These are phyloP conservation scores for Kwoniella botswanensis DNA, from an alignment of 768 basidiomycete species.

Conservation along the genomic window DNA sequence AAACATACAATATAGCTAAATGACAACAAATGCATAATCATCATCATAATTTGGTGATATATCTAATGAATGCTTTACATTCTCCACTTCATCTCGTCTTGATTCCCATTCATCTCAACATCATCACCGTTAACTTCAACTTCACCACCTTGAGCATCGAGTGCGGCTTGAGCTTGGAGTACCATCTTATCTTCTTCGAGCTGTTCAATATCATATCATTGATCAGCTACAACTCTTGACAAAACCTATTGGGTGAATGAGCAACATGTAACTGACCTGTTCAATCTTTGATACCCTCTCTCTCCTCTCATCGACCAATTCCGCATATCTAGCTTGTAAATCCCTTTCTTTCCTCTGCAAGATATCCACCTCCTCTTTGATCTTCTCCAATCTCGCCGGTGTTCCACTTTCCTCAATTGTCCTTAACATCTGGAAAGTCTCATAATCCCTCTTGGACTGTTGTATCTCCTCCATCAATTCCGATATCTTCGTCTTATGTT, in stretches of 20 bases:
- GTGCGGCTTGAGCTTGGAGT: constrained; percentile 53
- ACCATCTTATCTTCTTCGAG: constrained; percentile 74
- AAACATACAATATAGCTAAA: not conserved
- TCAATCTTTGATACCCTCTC: constrained; percentile 53
- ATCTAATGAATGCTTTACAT: not conserved
- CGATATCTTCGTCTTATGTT: constrained; percentile 60
- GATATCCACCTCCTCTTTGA: constrained; percentile 84
- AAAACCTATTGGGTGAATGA: not conserved
- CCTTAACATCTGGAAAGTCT: constrained; percentile 77
- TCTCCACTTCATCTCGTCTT: not conserved
- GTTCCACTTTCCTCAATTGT: constrained; percentile 75
- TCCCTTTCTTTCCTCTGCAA: constrained; percentile 76
- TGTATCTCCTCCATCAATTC: constrained; percentile 68
- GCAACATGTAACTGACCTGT: constrained; percentile 39
- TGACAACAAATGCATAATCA: constrained; percentile 13
- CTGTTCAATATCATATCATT: constrained; percentile 64
- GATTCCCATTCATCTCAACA: constrained; percentile 42
- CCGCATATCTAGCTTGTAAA: constrained; percentile 83
- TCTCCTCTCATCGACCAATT: constrained; percentile 69
- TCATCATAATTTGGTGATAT: not conserved
- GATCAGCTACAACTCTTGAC: constrained; percentile 60
- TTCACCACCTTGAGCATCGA: constrained; percentile 53
- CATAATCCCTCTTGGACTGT: constrained; percentile 70
- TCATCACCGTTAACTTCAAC: constrained; percentile 24
- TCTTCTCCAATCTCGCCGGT: constrained; percentile 74